Conservation (phyloP, 2,329 filamentous ascomycete species). For the Phyllosticta citrichinensis region DNA sequence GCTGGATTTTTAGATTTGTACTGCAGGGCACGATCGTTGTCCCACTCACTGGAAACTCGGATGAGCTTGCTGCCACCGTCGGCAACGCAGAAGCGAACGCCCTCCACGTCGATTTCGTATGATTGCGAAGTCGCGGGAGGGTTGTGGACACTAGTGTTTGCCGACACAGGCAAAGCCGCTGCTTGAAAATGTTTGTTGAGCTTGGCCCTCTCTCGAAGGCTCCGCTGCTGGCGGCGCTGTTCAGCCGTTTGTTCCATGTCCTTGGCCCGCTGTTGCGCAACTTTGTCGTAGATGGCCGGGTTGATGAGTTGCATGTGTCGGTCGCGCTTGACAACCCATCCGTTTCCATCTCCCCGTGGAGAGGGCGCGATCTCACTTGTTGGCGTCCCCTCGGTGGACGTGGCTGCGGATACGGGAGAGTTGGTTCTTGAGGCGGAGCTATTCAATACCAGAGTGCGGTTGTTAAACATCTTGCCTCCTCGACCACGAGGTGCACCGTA, state of each 20-base stretch:
- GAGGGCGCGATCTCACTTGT: slow-evolving; percentile 12
- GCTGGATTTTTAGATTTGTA: slow-evolving; percentile 17
- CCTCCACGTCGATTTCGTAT: slow-evolving; percentile 59
- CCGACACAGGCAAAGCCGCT: slow-evolving; percentile 5
- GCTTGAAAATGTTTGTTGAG: slow-evolving; percentile 38
- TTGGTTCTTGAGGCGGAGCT: slow-evolving; percentile 15
- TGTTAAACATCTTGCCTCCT: slow-evolving; percentile 26
- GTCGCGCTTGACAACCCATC: slow-evolving; percentile 63
- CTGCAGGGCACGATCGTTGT: not conserved
- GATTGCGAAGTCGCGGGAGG: not conserved
- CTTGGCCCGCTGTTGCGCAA: slow-evolving; percentile 55
- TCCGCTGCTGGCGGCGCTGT: slow-evolving; percentile 44
- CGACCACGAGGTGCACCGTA: slow-evolving; percentile 26
- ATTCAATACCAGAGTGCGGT: slow-evolving; percentile 59
- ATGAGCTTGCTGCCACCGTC: slow-evolving; percentile 76
- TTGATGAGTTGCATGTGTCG: slow-evolving; percentile 79
- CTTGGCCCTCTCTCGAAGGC: slow-evolving; percentile 50
- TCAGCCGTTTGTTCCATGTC: slow-evolving; percentile 62
- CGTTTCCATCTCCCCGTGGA: slow-evolving; percentile 11
- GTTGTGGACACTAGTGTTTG: not conserved
- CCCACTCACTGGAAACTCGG: slow-evolving; percentile 62
- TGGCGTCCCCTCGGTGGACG: slow-evolving; percentile 11
- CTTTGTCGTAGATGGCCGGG: slow-evolving; percentile 64
- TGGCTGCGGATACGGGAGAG: not conserved
- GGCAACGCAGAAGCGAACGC: slow-evolving; percentile 62